phyloP scores from a whole-genome alignment of 139 green algal genomes.

The Tetraselmis striata region DNA sequence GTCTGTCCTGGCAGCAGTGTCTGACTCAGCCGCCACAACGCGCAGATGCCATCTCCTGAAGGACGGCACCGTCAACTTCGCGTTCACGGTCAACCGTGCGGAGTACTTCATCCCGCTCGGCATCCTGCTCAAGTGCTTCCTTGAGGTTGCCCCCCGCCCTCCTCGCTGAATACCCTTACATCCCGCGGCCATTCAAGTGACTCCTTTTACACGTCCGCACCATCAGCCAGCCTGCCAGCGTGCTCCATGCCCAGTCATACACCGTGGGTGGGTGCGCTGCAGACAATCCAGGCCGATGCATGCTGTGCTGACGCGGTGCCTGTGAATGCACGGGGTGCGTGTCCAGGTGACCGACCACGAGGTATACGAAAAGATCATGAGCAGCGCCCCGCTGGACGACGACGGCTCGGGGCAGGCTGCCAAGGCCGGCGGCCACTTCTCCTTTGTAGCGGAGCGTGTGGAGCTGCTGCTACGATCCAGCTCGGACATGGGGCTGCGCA shows the following conservation, averaged over 20 bases:
- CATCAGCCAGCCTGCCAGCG: no score
- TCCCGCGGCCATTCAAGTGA: no score
- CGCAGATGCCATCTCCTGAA: constrained; percentile 75
- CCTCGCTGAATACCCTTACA: no score
- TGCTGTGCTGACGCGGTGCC: no score
- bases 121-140: constrained; percentile 86
- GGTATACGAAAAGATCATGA: constrained; percentile 73
- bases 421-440: constrained; percentile 24
- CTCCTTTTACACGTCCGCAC: no score
- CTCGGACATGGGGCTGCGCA: constrained; percentile 40
- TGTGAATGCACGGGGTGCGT: not conserved
- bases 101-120: constrained; percentile 93
- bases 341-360: constrained; percentile 72
- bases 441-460: constrained; percentile 69
- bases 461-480: constrained; percentile 71
- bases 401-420: constrained; percentile 11
- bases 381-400: constrained; percentile 1
- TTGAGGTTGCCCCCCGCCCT: no score
- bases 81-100: constrained; percentile 59
- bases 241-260: no score
- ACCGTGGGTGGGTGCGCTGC: no score
- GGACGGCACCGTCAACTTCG: constrained; percentile 74
- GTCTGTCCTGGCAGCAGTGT: no score
- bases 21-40: no score
- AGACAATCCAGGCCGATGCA: no score